Evolutionary conservation across 108 stramenopile species (phyloP).

Genomic region (Cyclostephanos tholiformis): DNA sequence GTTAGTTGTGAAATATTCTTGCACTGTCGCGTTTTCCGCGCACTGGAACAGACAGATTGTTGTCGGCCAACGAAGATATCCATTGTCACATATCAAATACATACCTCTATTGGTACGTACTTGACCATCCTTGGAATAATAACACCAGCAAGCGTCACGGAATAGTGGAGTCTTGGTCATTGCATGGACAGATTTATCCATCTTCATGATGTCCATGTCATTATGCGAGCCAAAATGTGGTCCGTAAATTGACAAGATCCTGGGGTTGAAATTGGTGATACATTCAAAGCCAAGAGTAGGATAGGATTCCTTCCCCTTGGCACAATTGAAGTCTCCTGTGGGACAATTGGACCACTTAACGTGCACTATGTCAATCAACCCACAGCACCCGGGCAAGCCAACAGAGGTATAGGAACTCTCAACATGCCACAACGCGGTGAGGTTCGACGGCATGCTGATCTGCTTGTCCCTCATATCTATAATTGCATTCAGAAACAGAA

Average conservation of each 20-base stretch:
- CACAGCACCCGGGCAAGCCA: slow-evolving; percentile 38
- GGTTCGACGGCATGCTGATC: slow-evolving; percentile 7
- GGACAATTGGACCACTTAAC: slow-evolving; percentile 44
- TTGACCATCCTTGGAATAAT: background rate
- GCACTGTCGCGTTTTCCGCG: background rate
- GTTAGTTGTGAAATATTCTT: slow-evolving; percentile 11
- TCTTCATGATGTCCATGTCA: too few species aligned
- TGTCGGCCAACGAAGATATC: slow-evolving; percentile 41
- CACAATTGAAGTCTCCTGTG: slow-evolving; percentile 20
- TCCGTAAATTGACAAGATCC: background rate
- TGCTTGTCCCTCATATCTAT: background rate
- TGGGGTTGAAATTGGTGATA: slow-evolving; percentile 6
- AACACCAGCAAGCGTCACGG: too few species aligned
- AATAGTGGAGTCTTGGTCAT: too few species aligned
- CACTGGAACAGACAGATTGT: slow-evolving; percentile 40
- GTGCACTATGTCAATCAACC: slow-evolving; percentile 46
- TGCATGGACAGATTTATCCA: too few species aligned
- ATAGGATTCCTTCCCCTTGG: slow-evolving; percentile 37
- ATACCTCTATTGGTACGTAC: too few species aligned
- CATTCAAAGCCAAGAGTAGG: slow-evolving; percentile 36
- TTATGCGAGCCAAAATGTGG: too few species aligned
- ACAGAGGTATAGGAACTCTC: slow-evolving; percentile 14
- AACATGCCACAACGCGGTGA: background rate
- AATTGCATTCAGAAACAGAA: too few species aligned
- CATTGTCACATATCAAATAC: too few species aligned